A percentile compares a stretch with the other conserved stretches of the same genome.
phyloP scores from a whole-genome alignment of 805 yeast species.

The Zygotorulaspora danielsina region DNA sequence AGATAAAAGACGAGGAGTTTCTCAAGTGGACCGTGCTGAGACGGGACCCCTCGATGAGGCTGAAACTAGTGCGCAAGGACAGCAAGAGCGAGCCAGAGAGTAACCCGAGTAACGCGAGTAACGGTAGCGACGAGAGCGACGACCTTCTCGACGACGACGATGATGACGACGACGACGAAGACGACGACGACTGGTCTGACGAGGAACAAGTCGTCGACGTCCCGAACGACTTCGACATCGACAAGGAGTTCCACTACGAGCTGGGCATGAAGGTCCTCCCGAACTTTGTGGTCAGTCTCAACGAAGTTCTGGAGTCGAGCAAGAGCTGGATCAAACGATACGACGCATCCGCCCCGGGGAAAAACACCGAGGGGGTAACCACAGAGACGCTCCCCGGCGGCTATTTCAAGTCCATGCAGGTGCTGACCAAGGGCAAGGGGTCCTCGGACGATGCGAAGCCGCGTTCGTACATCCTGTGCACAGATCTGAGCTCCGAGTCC shows the following conservation, averaged over 20 bases:
- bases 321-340: slow-evolving; percentile 33
- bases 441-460: slow-evolving; percentile 24
- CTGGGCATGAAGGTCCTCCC: slow-evolving; percentile 35
- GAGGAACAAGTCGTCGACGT: slow-evolving; percentile 40
- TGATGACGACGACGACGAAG: slow-evolving; percentile 45
- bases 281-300: slow-evolving; percentile 28
- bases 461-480: slow-evolving; percentile 69
- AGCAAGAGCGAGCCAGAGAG: slow-evolving; percentile 18
- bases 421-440: slow-evolving; percentile 17
- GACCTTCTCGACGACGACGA: slow-evolving; percentile 39
- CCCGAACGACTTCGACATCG: slow-evolving; percentile 33
- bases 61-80: slow-evolving; percentile 27
- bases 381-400: slow-evolving; percentile 27
- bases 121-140: slow-evolving; percentile 21
- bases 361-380: slow-evolving; percentile 35
- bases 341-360: slow-evolving; percentile 31
- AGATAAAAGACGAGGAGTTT: slow-evolving; percentile 36
- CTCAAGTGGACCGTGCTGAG: slow-evolving; percentile 62
- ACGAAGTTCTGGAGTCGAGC: slow-evolving; percentile 28
- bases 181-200: slow-evolving; percentile 38
- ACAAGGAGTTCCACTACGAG: slow-evolving; percentile 32
- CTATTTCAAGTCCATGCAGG: slow-evolving; percentile 24
- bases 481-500: slow-evolving; percentile 81
- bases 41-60: slow-evolving; percentile 70
- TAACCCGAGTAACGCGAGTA: slow-evolving; percentile 15